Percentiles rank a stretch among this genome's conserved stretches.
phyloP scores from a whole-genome alignment of 192 early-diverging fungal species.

The Diversispora epigaea region DNA sequence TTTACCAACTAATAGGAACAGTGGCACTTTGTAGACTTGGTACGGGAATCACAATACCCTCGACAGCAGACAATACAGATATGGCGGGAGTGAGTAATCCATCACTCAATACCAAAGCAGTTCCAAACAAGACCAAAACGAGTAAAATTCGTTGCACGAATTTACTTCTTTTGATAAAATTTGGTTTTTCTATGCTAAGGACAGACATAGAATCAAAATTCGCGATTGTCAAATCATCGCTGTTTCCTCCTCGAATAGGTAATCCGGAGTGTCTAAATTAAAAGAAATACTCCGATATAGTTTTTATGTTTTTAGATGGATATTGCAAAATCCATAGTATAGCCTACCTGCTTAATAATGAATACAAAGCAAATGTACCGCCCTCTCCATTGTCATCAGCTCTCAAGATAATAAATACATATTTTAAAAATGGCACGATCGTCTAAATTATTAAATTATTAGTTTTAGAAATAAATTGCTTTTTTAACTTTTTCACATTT shows the following conservation, averaged over 20 bases:
- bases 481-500: background rate
- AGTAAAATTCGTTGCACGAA: background rate
- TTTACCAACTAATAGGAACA: slow-evolving; percentile 8
- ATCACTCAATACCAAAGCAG: slow-evolving; percentile 15
- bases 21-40: background rate
- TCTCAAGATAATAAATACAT: slow-evolving; percentile 34
- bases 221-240: slow-evolving; percentile 3
- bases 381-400: slow-evolving; percentile 64
- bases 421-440: slow-evolving; percentile 22
- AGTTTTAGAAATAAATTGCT: background rate
- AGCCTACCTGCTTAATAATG: slow-evolving; percentile 40
- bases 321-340: background rate
- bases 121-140: background rate
- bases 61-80: slow-evolving; percentile 23
- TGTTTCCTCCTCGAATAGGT: background rate
- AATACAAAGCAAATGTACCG: slow-evolving; percentile 56
- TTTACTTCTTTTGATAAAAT: slow-evolving; percentile 5
- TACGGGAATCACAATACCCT: slow-evolving; percentile 4
- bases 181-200: background rate
- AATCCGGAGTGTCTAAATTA: slow-evolving; percentile 11
- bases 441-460: slow-evolving; percentile 44
- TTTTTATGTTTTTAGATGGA: background rate
- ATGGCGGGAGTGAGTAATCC: slow-evolving; percentile 23
- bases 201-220: background rate
- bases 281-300: background rate